A percentile compares a stretch with the other conserved stretches of the same genome.
phyloP scores from a whole-genome alignment of 31 red algal genomes.

The Asparagopsis taxiformis region DNA sequence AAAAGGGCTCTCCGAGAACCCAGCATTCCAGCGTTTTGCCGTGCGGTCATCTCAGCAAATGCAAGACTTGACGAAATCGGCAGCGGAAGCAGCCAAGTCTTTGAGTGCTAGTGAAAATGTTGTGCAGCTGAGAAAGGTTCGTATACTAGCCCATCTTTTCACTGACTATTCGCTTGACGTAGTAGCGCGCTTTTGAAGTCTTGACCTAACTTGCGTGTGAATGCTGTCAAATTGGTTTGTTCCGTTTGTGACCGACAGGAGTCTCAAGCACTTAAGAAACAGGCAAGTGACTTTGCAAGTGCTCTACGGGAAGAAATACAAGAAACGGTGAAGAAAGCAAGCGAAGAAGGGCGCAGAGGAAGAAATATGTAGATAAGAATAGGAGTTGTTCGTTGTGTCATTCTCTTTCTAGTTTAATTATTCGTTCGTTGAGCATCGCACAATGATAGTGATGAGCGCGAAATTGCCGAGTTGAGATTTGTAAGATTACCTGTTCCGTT shows the following conservation, averaged over 20 bases:
- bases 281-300: constrained; percentile 51
- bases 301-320: constrained; percentile 58
- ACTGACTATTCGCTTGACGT: neutral
- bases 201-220: too few species aligned
- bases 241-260: constrained; percentile 20
- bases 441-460: too few species aligned
- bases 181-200: too few species aligned
- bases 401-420: too few species aligned
- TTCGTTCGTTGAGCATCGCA: too few species aligned
- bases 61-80: constrained; percentile 67
- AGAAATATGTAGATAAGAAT: neutral
- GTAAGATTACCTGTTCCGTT: too few species aligned
- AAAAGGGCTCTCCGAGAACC: constrained; percentile 84
- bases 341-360: neutral
- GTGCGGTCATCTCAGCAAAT: constrained; percentile 77
- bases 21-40: constrained; percentile 93
- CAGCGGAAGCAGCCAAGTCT: constrained; percentile 60
- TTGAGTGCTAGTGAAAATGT: constrained; percentile 52
- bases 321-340: constrained; percentile 33
- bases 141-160: too few species aligned
- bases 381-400: too few species aligned
- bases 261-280: constrained; percentile 27
- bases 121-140: constrained; percentile 13
- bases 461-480: too few species aligned
- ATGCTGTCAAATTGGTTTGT: too few species aligned